Base-by-base conservation (phyloP, 78 protist genomes). In the Dictyostelium intermedium region DNA sequence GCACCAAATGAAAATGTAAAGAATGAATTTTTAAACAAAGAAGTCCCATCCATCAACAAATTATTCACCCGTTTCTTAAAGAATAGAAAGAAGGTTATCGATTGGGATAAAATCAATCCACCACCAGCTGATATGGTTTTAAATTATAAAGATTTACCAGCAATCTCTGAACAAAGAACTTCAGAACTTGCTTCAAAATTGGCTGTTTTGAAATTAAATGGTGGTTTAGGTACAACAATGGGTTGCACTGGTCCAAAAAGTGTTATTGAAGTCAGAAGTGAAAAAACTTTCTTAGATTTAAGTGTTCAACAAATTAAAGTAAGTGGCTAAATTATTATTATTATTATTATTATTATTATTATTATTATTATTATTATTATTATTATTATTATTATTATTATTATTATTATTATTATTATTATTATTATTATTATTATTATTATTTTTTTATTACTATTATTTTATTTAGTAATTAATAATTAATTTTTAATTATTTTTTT, bases 161-260 rank as follows among this genome's bases (percentile, higher is more conserved):
- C 35, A 53, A 45, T 56, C 25, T 37, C 96, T 20, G 91, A 84
- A 77, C 92, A 83, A 43, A 25, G 45, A 13, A 60, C 85, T 35
- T n/a, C 95, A 10, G 69, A 77, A 56, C 72, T 98, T 41, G 85
- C 98, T 32, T 5, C 69, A 34, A 60, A 84, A 50, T 95, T 97
- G 5, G 99, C 96, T 0, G 98, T 99, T 3, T 82, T 98, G 20
- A 99, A 99, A 92, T 97, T 99, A 74, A 99, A 99, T 92, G 99
- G 99, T 20, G 99, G 99, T n/a, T 97, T 98, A n/a, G 97, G 97
- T 39, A 99, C 99, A 13, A 97, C 99, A 34, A 99, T 99, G 99
- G 99, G 99, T 70, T 98, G 99, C 97, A 89, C 96, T 27, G 80
- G 99, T 25, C 99, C 99, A 50, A 99, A 99, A 95, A 87, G 97